Percentiles rank a stretch among this genome's conserved stretches.
Evolutionary conservation across 176 grass and related monocot species (phyloP).

Genomic region (Zoysia pacifica): DNA sequence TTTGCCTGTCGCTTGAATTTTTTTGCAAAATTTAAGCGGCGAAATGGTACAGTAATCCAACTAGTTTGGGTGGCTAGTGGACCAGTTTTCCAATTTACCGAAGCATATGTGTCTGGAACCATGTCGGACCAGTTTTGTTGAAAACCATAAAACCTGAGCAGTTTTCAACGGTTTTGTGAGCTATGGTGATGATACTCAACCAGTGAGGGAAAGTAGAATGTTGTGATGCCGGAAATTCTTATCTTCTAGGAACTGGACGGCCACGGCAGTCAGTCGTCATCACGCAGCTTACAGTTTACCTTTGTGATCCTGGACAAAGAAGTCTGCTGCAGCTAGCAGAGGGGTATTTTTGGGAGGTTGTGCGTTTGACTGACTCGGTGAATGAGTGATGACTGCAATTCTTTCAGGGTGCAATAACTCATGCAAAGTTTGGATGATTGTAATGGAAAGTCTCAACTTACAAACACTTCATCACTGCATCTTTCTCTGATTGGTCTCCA

Average conservation of each 20-base stretch:
- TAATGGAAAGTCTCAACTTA: background rate
- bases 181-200: background rate
- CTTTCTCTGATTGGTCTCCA: background rate
- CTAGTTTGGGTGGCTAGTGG: no score
- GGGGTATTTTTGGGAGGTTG: constrained; percentile 19
- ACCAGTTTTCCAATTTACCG: no score
- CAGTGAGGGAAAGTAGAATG: constrained; percentile 1
- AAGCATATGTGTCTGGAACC: no score
- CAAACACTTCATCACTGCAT: background rate
- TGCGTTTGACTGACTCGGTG: background rate
- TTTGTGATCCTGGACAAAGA: constrained; percentile 10
- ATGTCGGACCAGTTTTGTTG: no score
- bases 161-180: no score
- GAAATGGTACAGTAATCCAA: no score
- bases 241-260: constrained; percentile 26
- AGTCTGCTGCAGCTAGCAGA: background rate
- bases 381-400: background rate
- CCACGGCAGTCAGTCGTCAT: constrained; percentile 18
- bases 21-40: no score
- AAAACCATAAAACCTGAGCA: no score
- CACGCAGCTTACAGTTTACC: constrained; percentile 12
- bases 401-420: background rate
- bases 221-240: constrained; percentile 24
- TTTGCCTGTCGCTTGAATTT: no score
- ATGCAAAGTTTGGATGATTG: background rate